Base-by-base conservation (phyloP, 371 early-diverging fungal genomes). In the Apophysomyces elegans region DNA sequence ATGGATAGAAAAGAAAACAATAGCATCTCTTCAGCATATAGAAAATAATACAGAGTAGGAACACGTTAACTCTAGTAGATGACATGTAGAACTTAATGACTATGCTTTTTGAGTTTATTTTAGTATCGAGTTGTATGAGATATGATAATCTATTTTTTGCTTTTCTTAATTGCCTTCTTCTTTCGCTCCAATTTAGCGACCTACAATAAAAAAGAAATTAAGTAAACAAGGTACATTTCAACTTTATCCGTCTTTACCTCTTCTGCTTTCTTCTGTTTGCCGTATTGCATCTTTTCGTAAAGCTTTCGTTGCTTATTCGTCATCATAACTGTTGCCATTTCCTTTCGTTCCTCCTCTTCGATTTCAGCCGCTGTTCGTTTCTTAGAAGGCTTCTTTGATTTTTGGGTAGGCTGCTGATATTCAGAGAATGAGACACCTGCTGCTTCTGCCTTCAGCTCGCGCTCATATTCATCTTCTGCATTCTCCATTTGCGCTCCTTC, bases 251-350 rank as follows among this genome's bases (percentile, higher is more conserved):
- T n/a, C 37, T 35, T 38, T 58, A 79, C 88, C 79, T 86, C 86
- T 45, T 83, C 85, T 35, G 75, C 74, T 78, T 87, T 87, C 74
- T 85, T 80, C 65, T 89, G 70, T 64, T 87, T 88, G 58, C 88
- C 86, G 50, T 86, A 83, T 75, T 90, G 83, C 78, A 93, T 91
- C 82, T 88, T 86, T 68, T 85, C 83, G 81, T 95, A 95, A 67
- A 95, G 76, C 73, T 91, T 90, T 74, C 89, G 84, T 69, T 97
- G 92, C 84, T 94, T 95, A 84, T 93, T 94, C 66, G 88, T 86
- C 94, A 98, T 95, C 95, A 98, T 94, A 47, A 92, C 91, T 64
- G 89, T 92, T 58, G 93, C 90, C 81, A 98, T 84, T 73, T 91
- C 91, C 84, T 93, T 88, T 45, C 76, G 80, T 72, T 98, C 97